Evolutionary conservation across 768 basidiomycete species (phyloP).

Genomic region (Suillus variegatus): DNA sequence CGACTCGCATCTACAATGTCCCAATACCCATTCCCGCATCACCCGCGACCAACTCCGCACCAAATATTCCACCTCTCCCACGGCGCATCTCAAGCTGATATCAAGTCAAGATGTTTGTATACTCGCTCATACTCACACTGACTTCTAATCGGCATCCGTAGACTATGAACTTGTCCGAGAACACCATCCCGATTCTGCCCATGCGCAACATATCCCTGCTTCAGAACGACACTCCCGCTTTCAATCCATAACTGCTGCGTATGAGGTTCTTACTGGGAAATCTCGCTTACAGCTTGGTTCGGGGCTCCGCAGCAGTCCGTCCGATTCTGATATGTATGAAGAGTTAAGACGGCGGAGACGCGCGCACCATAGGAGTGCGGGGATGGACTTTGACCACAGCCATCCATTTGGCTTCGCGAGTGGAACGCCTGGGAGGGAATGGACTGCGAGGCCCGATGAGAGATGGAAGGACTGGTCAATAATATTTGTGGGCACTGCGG

Average conservation of each 20-base stretch:
- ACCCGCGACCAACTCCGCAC: constrained; percentile 59
- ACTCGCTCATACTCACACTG: neutral
- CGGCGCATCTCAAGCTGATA: constrained; percentile 56
- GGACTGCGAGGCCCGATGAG: constrained; percentile 40
- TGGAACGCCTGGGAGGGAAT: constrained; percentile 20
- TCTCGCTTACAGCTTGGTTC: constrained; percentile 16
- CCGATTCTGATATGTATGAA: constrained; percentile 43
- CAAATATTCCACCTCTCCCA: constrained; percentile 71
- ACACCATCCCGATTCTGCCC: constrained; percentile 70
- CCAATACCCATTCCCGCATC: constrained; percentile 51
- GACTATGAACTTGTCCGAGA: constrained; percentile 75
- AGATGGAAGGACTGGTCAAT: constrained; percentile 54
- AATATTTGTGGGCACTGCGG: constrained; percentile 48
- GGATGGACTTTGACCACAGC: constrained; percentile 31
- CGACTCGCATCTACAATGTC: constrained; percentile 17
- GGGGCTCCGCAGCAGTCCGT: neutral
- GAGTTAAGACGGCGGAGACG: constrained; percentile 55
- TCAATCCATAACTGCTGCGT: constrained; percentile 64
- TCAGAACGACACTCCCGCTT: constrained; percentile 58
- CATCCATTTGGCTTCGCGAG: constrained; percentile 20
- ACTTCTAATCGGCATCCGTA: constrained; percentile 24
- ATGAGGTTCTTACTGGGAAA: constrained; percentile 53
- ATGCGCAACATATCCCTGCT: constrained; percentile 41
- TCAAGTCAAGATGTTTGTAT: constrained; percentile 68
- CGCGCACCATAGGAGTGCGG: constrained; percentile 25